phyloP scores from a whole-genome alignment of 2,329 filamentous ascomycete species.

The Dothideomycetes sp. region DNA sequence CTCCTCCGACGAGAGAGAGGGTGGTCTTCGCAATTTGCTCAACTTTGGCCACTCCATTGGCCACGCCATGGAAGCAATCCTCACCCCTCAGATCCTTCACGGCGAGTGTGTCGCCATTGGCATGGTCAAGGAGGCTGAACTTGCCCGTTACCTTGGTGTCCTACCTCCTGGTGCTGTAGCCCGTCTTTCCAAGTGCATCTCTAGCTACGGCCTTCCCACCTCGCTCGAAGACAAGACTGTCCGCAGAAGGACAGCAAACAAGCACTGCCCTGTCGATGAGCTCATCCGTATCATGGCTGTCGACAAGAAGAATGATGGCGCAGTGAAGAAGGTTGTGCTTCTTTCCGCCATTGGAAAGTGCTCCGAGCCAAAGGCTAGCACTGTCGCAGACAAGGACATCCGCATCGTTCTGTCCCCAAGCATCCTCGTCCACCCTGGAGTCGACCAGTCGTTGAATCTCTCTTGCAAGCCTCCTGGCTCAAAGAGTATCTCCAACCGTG shows the following conservation, averaged over 20 bases:
- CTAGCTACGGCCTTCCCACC: conserved; percentile 84
- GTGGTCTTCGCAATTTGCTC: conserved; percentile 82
- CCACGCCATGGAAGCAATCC: conserved; percentile 88
- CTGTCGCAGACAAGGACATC: conserved; percentile 79
- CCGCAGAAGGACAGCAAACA: conserved; percentile 70
- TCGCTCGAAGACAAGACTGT: conserved; percentile 76
- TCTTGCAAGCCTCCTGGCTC: conserved; percentile 85
- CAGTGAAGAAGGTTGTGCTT: conserved; percentile 90
- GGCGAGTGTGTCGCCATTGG: conserved; percentile 94
- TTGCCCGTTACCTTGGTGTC: conserved; percentile 79
- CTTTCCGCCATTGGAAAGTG: conserved; percentile 83
- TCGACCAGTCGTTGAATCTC: conserved; percentile 54
- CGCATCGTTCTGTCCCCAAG: conserved; percentile 72
- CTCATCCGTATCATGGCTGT: conserved; percentile 90
- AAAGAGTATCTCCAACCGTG: conserved; percentile 95
- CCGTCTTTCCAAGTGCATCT: conserved; percentile 80
- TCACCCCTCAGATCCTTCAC: conserved; percentile 90
- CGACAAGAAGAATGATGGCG: conserved; percentile 96
- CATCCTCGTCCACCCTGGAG: conserved; percentile 60
- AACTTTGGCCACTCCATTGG: conserved; percentile 99
- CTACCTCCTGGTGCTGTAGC: conserved; percentile 80
- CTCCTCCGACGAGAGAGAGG: conserved; percentile 87
- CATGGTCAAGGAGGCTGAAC: conserved; percentile 95
- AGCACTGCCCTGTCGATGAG: conserved; percentile 75
- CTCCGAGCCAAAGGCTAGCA: conserved; percentile 75